Evolutionary conservation across 257 asterid genomes (phyloP), one percentile per base, ranked within the genome.

Genomic region (Ophiorrhiza pumila): DNA sequence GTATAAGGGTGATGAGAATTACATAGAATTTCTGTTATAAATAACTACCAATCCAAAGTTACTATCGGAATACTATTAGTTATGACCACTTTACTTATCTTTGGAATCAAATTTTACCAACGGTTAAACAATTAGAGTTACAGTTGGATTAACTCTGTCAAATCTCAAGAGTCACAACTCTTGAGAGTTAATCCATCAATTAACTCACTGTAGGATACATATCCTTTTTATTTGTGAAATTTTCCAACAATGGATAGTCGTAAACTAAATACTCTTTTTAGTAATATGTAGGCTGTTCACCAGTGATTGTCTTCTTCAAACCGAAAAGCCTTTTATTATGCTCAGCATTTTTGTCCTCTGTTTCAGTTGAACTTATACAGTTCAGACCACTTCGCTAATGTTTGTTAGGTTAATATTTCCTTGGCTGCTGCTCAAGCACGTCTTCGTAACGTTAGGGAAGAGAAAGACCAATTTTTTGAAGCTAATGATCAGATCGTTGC

Each of bases 401-500:
- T 63, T 27, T 70, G 63, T 65, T 74, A 92, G 99, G 97, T 95
- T 75, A 92, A 92, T 83, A 85, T 71, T 82, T 87, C 96, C 69
- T 81, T 95, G 87, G 86, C 96, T 85, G 89, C 96, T 60, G 92
- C 86, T 69, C 86, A 84, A 84, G 90, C 88, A 73, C 97, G 98
- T 78, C 93, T 89, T 73, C 98, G 78, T 80, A 92, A 90, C 72
- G 91, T 71, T 76, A 84, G 66, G 69, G 99, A 95, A 75, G 99
- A 95, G 82, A 95, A 95, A 85, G 98, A 90, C 77, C 98, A 95
- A 71, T 95, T 95, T 82, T 95, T 87, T 77, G 98, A 95, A 71
- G 99, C 99, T 75, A 95, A 95, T 78, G 97, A 92, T 83, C 94
- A 92, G 78, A 84, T 95, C 83, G 94, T 95, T 81, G 82, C 99